Evolutionary conservation across 176 grass and related monocot genomes (phyloP).

Genomic region (bread wheat (Triticum aestivum)): IWGSC_CS_RefSeq_v2.1 NC_057812.1:8068318-8068817

Average conservation of each 20-base stretch:
- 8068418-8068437: not conserved
- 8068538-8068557: not conserved
- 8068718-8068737: slow-evolving; percentile 16
- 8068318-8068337: slow-evolving; percentile 35
- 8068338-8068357: slow-evolving; percentile 34
- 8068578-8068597: not conserved
- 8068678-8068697: not conserved
- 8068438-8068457: not conserved
- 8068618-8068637: not conserved
- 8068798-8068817: slow-evolving; percentile 61
- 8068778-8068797: slow-evolving; percentile 6
- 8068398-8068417: not conserved
- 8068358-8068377: not conserved
- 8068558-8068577: not conserved
- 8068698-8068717: not conserved
- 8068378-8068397: not conserved
- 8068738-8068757: not conserved
- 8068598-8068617: not conserved
- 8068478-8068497: too few species aligned
- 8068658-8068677: not conserved
- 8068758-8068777: slow-evolving; percentile 15
- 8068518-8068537: not conserved
- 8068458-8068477: not conserved
- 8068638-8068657: not conserved
- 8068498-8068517: too few species aligned